Evolutionary conservation across 164 flowering plant genomes (phyloP).

Genomic region (Vitis amurensis): DNA sequence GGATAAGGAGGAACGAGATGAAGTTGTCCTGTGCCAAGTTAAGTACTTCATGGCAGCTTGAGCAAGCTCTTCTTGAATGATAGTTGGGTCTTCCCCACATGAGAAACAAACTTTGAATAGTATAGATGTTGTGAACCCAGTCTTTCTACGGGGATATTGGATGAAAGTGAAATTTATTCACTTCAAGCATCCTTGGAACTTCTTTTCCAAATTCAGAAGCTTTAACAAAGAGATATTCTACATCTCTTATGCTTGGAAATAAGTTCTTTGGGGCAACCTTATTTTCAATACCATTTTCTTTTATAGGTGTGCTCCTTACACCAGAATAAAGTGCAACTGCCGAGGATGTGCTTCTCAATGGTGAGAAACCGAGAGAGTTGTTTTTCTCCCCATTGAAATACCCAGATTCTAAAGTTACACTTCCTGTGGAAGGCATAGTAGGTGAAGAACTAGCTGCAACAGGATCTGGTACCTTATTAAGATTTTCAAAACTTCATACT

Average conservation of each 20-base stretch:
- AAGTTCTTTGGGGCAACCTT: constrained; percentile 69
- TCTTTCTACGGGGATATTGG: constrained; percentile 64
- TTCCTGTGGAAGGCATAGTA: constrained; percentile 28
- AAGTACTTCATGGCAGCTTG: constrained; percentile 61
- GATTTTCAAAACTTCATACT: constrained; percentile 69
- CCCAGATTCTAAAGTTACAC: constrained; percentile 39
- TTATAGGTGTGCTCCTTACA: constrained; percentile 29
- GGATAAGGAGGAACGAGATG: constrained; percentile 82
- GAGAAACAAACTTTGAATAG: constrained; percentile 71
- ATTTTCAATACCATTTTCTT: constrained; percentile 39
- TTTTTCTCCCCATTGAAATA: constrained; percentile 37
- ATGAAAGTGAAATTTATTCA: constrained; percentile 76
- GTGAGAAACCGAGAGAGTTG: constrained; percentile 54
- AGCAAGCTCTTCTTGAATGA: constrained; percentile 65
- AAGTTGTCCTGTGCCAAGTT: constrained; percentile 91
- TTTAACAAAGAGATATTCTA: constrained; percentile 69
- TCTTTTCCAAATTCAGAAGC: constrained; percentile 93
- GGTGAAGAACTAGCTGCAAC: constrained; percentile 29
- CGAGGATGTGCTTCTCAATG: constrained; percentile 40
- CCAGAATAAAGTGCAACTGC: constrained; percentile 27
- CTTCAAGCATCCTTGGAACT: constrained; percentile 96
- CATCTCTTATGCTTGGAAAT: constrained; percentile 69
- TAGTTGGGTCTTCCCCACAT: constrained; percentile 74
- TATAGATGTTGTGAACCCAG: constrained; percentile 40
- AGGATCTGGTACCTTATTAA: constrained; percentile 38